phyloP scores from a whole-genome alignment of 2,329 filamentous ascomycete genomes.

The Graphiopsis chlorocephala region DNA sequence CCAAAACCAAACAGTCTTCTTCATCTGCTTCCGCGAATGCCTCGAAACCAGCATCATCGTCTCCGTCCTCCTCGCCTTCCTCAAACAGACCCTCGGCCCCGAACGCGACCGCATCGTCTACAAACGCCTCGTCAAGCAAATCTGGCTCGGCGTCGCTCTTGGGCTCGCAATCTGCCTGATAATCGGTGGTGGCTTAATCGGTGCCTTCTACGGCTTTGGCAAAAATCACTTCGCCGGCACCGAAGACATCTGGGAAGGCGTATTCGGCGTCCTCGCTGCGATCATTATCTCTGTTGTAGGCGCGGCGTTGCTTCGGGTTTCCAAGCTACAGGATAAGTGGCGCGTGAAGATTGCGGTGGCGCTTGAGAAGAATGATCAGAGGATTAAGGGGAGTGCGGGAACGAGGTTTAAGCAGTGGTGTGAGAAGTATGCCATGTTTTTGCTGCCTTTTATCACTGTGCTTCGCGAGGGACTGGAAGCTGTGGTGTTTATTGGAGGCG shows the following conservation, averaged over 20 bases:
- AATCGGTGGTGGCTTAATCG: conserved; percentile 67
- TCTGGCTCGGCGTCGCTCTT: conserved; percentile 62
- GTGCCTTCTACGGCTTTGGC: conserved; percentile 68
- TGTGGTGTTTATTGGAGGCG: conserved; percentile 81
- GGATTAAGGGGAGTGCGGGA: conserved; percentile 37
- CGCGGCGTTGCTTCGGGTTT: conserved; percentile 73
- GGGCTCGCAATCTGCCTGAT: conserved; percentile 65
- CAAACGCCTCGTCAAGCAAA: conserved; percentile 52
- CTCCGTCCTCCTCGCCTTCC: conserved; percentile 79
- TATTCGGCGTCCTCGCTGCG: conserved; percentile 61
- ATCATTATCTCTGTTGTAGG: conserved; percentile 82
- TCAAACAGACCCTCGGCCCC: conserved; percentile 75
- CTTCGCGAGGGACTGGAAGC: conserved; percentile 82
- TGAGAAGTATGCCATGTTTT: conserved; percentile 82
- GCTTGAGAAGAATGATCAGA: conserved; percentile 55
- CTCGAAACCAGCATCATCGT: conserved; percentile 82
- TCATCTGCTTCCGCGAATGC: conserved; percentile 84
- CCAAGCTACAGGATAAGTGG: conserved; percentile 85
- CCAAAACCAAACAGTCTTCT: conserved; percentile 61
- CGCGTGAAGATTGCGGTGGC: conserved; percentile 73
- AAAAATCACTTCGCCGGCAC: conserved; percentile 64
- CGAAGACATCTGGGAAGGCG: conserved; percentile 79
- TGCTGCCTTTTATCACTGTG: conserved; percentile 84
- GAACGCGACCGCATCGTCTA: conserved; percentile 60
- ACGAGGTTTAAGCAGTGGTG: conserved; percentile 59